Evolutionary conservation across 2,329 filamentous ascomycete genomes (phyloP).

Genomic region (Fusarium acutatum): DNA sequence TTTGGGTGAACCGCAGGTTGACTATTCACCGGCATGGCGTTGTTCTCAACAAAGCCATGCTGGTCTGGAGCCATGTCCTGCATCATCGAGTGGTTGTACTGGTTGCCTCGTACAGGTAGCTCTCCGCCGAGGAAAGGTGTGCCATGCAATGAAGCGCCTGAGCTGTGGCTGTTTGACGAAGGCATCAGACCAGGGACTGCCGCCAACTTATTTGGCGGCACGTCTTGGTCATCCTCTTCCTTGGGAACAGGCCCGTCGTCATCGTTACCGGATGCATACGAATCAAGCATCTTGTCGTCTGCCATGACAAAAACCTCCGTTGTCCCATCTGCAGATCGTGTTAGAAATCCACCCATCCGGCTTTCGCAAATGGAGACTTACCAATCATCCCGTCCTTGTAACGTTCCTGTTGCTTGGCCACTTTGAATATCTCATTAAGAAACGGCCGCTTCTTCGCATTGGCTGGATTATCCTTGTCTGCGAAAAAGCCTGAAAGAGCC

Average conservation of each 20-base stretch:
- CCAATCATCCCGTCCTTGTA: constrained; percentile 66
- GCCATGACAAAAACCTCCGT: constrained; percentile 60
- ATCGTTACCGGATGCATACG: constrained; percentile 59
- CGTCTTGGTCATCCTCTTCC: constrained; percentile 54
- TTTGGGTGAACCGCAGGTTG: constrained; percentile 47
- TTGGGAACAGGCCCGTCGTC: constrained; percentile 50
- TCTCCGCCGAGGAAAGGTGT: constrained; percentile 52
- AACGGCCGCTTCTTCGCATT: constrained; percentile 65
- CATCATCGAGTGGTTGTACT: constrained; percentile 54
- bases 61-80: constrained; percentile 53
- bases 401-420: constrained; percentile 65
- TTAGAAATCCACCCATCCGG: constrained; percentile 2
- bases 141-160: constrained; percentile 44
- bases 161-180: constrained; percentile 49
- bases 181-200: constrained; percentile 48
- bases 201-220: constrained; percentile 48
- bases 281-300: constrained; percentile 60
- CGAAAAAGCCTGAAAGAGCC: constrained; percentile 65
- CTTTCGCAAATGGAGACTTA: constrained; percentile 44
- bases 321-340: constrained; percentile 51
- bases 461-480: constrained; percentile 59
- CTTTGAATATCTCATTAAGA: constrained; percentile 68
- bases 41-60: constrained; percentile 52
- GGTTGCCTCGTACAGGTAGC: constrained; percentile 53
- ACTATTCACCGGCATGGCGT: constrained; percentile 46